Evolutionary conservation across 257 asterid genomes (phyloP).

Genomic region (Jacaranda mimosifolia): DNA sequence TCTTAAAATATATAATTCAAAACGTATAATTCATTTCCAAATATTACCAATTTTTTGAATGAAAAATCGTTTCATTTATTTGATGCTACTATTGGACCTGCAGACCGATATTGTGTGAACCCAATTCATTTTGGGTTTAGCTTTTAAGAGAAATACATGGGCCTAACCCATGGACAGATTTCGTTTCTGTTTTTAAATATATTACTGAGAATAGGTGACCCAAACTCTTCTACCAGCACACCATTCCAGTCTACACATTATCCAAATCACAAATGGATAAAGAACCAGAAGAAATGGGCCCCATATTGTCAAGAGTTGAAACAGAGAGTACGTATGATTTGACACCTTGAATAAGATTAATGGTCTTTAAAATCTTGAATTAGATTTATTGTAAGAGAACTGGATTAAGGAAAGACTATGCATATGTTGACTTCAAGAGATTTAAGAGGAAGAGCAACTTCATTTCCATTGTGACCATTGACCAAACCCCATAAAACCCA

Average conservation of each 20-base stretch:
- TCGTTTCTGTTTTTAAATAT: too few relatives aligned
- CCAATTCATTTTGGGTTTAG: neutral
- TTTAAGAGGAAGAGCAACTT: too few relatives aligned
- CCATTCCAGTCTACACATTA: neutral
- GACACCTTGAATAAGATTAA: neutral
- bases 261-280: neutral
- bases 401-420: too few relatives aligned
- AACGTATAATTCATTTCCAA: too few relatives aligned
- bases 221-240: neutral
- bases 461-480: too few relatives aligned
- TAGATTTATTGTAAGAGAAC: neutral
- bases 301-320: neutral
- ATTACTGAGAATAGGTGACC: neutral
- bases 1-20: too few relatives aligned
- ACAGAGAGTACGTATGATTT: neutral
- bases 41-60: too few relatives aligned
- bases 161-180: neutral
- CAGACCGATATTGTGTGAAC: neutral
- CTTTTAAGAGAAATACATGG: neutral
- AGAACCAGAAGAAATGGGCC: constrained; percentile 1
- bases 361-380: neutral
- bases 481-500: too few relatives aligned
- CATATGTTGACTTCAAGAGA: too few relatives aligned
- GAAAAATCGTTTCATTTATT: neutral
- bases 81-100: neutral